Percentiles rank a stretch among this genome's conserved stretches.
Evolutionary conservation across 371 early-diverging fungal genomes (phyloP).

Genomic region (Mortierella sp.): DNA sequence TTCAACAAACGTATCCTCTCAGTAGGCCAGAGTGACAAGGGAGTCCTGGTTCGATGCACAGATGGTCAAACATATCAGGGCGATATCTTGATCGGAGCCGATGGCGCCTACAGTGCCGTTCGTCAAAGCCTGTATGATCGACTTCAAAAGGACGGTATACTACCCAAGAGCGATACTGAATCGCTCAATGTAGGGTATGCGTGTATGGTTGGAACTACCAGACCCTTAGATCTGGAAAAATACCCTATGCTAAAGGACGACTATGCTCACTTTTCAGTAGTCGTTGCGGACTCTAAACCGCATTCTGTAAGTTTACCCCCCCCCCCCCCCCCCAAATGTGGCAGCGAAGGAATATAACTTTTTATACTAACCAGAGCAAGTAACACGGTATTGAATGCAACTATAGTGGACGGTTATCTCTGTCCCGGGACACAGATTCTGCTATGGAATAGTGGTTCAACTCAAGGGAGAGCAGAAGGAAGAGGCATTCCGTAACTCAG

Average conservation of each 20-base stretch:
- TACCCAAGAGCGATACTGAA: conserved; percentile 20
- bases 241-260: conserved; percentile 26
- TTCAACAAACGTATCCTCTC: conserved; percentile 19
- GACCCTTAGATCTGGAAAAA: conserved; percentile 18
- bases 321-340: too few relatives aligned
- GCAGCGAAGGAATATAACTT: too few relatives aligned
- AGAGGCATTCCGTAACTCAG: conserved; percentile 26
- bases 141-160: conserved; percentile 12
- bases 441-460: conserved; percentile 25
- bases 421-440: conserved; percentile 25
- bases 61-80: conserved; percentile 24
- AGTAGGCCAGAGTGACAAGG: conserved; percentile 19
- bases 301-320: conserved; percentile 30
- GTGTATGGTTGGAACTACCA: conserved; percentile 37
- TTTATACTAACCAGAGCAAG: too few relatives aligned
- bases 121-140: conserved; percentile 31
- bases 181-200: conserved; percentile 17
- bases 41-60: conserved; percentile 19
- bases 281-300: conserved; percentile 24
- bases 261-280: conserved; percentile 12
- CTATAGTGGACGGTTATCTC: conserved; percentile 26
- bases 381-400: neutral
- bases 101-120: conserved; percentile 37
- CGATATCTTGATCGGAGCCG: conserved; percentile 33
- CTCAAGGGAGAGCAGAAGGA: conserved; percentile 13